A percentile compares a stretch with the other conserved stretches of the same genome.
These are phyloP conservation scores for Stagonosporopsis cucurbitacearum DNA, from an alignment of 2,329 filamentous ascomycete genomes.

Conservation along the genomic window DNA sequence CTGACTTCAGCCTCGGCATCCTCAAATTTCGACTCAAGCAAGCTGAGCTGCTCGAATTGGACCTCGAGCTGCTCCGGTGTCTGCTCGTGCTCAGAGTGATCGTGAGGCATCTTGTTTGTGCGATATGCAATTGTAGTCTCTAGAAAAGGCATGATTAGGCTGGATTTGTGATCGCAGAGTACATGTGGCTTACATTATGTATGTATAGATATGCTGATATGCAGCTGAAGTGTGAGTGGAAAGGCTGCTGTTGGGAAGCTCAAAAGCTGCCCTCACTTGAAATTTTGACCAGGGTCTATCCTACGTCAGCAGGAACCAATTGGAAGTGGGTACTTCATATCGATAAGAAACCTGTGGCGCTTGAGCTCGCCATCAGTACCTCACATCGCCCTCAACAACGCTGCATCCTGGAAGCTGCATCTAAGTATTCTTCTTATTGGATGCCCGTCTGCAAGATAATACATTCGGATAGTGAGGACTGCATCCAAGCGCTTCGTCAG, in stretches of 20 bases:
- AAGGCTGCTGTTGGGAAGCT: constrained; percentile 17
- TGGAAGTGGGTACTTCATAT: constrained; percentile 8
- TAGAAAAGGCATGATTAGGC: constrained; percentile 26
- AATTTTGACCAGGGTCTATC: constrained; percentile 15
- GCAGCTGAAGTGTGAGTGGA: constrained; percentile 12
- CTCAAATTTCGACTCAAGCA: constrained; percentile 83
- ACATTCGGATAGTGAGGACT: not conserved
- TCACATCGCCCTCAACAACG: constrained; percentile 8
- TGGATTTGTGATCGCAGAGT: not conserved
- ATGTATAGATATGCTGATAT: constrained; percentile 3
- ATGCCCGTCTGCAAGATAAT: not conserved
- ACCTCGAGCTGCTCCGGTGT: constrained; percentile 37
- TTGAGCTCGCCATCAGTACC: not conserved
- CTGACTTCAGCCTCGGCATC: constrained; percentile 82
- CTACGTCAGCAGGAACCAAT: constrained; percentile 18
- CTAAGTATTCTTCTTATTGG: not conserved
- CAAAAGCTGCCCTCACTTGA: constrained; percentile 1
- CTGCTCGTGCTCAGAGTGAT: constrained; percentile 17
- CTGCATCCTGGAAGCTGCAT: constrained; percentile 5
- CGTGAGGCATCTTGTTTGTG: constrained; percentile 33
- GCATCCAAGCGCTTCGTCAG: not conserved
- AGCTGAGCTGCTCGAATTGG: constrained; percentile 75
- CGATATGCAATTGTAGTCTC: constrained; percentile 17
- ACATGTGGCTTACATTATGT: constrained; percentile 18
- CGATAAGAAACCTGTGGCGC: constrained; percentile 6